A percentile compares a stretch with the other conserved stretches of the same genome.
Evolutionary conservation across 176 grass and related monocot genomes (phyloP).

Genomic region (bread wheat (Triticum aestivum)): IWGSC_CS_RefSeq_v2.1 NC_057813.1:701078485-701078984

Average conservation of each 20-base stretch:
- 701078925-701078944: conserved; percentile 34
- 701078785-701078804: conserved; percentile 23
- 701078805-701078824: not conserved
- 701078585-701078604: conserved; percentile 50
- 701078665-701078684: conserved; percentile 74
- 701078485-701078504: conserved; percentile 17
- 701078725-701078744: conserved; percentile 80
- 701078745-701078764: conserved; percentile 37
- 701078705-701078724: conserved; percentile 60
- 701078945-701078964: conserved; percentile 37
- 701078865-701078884: conserved; percentile 35
- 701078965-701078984: conserved; percentile 32
- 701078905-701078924: conserved; percentile 41
- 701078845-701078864: conserved; percentile 41
- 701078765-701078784: conserved; percentile 31
- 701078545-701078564: conserved; percentile 76
- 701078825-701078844: conserved; percentile 23
- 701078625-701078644: conserved; percentile 61
- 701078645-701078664: conserved; percentile 61
- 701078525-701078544: conserved; percentile 78
- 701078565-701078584: conserved; percentile 51
- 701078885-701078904: conserved; percentile 46
- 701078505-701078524: conserved; percentile 78
- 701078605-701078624: conserved; percentile 61
- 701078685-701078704: conserved; percentile 87